Evolutionary conservation across 2,329 filamentous ascomycete genomes (phyloP).

Genomic region (Pyrenochaeta sp.): DNA sequence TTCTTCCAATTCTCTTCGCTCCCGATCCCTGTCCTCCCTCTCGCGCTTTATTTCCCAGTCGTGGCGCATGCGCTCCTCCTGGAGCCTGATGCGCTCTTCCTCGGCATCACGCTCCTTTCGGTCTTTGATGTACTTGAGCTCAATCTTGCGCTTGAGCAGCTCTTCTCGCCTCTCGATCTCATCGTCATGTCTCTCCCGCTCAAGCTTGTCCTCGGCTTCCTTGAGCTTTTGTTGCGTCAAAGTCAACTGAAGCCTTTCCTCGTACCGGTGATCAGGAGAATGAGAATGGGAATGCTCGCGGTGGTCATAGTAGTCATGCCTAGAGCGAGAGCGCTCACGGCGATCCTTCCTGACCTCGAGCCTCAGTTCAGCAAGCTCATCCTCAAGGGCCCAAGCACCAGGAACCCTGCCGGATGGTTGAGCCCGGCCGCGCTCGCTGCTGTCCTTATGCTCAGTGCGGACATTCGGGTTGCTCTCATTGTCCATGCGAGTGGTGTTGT

Average conservation of each 20-base stretch:
- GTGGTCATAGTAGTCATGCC: constrained; percentile 30
- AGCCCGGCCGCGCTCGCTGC: constrained; percentile 39
- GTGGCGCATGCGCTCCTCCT: constrained; percentile 41
- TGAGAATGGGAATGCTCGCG: constrained; percentile 26
- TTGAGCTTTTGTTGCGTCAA: constrained; percentile 44
- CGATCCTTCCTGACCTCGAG: constrained; percentile 33
- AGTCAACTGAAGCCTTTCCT: constrained; percentile 44
- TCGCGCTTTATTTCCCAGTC: constrained; percentile 42
- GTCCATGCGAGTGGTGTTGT: constrained; percentile 53
- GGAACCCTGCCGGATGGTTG: constrained; percentile 31
- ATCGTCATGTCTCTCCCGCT: constrained; percentile 44
- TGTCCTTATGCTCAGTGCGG: constrained; percentile 38
- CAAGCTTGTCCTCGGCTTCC: constrained; percentile 45
- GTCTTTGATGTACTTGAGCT: constrained; percentile 48
- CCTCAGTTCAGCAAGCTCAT: constrained; percentile 43
- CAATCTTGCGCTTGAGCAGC: constrained; percentile 40
- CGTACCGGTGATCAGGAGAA: constrained; percentile 30
- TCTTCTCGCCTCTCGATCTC: constrained; percentile 48
- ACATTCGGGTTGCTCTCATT: constrained; percentile 45
- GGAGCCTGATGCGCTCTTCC: constrained; percentile 30
- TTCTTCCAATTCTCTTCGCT: constrained; percentile 49
- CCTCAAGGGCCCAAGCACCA: constrained; percentile 44
- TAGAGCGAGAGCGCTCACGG: constrained; percentile 35
- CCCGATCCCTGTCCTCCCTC: constrained; percentile 42
- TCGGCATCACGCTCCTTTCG: constrained; percentile 40